A percentile compares a stretch with the other conserved stretches of the same genome.
Evolutionary conservation across 192 early-diverging fungal genomes (phyloP).

Genomic region (Dispira simplex): DNA sequence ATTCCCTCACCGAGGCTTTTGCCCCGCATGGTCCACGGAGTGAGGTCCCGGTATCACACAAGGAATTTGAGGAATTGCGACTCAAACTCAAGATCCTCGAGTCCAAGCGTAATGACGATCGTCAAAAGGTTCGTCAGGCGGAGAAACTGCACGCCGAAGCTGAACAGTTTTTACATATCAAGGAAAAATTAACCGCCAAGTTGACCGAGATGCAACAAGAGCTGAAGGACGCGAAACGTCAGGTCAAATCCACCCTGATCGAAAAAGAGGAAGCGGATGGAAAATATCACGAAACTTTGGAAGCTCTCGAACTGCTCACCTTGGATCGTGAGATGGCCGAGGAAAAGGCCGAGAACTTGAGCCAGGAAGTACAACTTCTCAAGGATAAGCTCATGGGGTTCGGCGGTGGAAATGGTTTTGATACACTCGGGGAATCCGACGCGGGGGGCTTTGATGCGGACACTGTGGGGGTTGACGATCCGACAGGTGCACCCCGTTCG

Average conservation of each 20-base stretch:
- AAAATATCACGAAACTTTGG: conserved; percentile 54
- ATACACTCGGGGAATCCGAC: conserved; percentile 23
- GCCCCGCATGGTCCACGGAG: neutral
- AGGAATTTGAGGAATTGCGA: conserved; percentile 67
- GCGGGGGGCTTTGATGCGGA: conserved; percentile 11
- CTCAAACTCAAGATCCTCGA: conserved; percentile 64
- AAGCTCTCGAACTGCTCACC: conserved; percentile 69
- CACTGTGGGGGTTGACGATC: conserved; percentile 13
- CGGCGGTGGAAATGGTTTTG: conserved; percentile 40
- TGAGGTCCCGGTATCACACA: conserved; percentile 32
- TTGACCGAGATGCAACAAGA: conserved; percentile 59
- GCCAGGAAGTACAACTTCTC: conserved; percentile 49
- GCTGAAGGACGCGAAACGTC: conserved; percentile 38
- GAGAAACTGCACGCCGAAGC: conserved; percentile 58
- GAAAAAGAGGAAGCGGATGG: conserved; percentile 53
- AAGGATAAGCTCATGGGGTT: conserved; percentile 68
- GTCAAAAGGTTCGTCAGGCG: conserved; percentile 51
- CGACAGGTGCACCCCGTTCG: conserved; percentile 12
- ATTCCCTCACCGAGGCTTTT: conserved; percentile 11
- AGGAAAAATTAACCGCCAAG: conserved; percentile 50
- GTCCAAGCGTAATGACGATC: conserved; percentile 66
- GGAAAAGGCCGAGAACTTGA: conserved; percentile 60
- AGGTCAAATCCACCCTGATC: conserved; percentile 30
- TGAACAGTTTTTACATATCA: conserved; percentile 44
- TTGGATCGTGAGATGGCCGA: conserved; percentile 90